Evolutionary conservation across 2,329 filamentous ascomycete species (phyloP).

Genomic region (Westerdykella ornata): DNA sequence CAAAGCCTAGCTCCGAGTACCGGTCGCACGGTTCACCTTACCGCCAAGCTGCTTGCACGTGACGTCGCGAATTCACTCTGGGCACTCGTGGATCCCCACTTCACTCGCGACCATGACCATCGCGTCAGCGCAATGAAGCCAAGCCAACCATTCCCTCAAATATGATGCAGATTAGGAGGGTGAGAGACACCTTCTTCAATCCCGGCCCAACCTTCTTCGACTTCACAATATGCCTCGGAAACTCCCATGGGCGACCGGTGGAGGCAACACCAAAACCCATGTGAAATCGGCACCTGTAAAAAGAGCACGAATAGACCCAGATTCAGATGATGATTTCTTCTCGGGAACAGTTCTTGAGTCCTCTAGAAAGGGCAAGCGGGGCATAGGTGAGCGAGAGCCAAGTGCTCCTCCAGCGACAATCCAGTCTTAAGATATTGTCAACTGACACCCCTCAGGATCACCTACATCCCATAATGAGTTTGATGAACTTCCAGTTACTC

Average conservation of each 20-base stretch:
- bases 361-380: conserved; percentile 17
- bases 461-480: conserved; percentile 18
- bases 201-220: background rate
- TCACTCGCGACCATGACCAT: no score
- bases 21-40: background rate
- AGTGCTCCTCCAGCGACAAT: background rate
- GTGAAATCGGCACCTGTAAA: conserved; percentile 11
- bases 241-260: conserved; percentile 46
- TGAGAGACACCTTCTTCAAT: no score
- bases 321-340: conserved; percentile 24
- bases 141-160: no score
- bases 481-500: conserved; percentile 8
- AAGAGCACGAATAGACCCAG: conserved; percentile 8
- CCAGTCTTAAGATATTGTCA: background rate
- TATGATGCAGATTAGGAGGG: no score
- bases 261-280: conserved; percentile 16
- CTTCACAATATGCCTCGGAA: conserved; percentile 45
- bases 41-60: conserved; percentile 14
- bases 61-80: conserved; percentile 17
- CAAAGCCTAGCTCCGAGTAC: conserved; percentile 1
- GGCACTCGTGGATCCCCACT: background rate
- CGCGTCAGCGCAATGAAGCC: no score
- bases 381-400: conserved; percentile 5
- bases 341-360: conserved; percentile 16
- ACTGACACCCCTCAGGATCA: conserved; percentile 1